Base-by-base conservation (phyloP, 2,329 filamentous ascomycete genomes). In the Neurospora sp. region DNA sequence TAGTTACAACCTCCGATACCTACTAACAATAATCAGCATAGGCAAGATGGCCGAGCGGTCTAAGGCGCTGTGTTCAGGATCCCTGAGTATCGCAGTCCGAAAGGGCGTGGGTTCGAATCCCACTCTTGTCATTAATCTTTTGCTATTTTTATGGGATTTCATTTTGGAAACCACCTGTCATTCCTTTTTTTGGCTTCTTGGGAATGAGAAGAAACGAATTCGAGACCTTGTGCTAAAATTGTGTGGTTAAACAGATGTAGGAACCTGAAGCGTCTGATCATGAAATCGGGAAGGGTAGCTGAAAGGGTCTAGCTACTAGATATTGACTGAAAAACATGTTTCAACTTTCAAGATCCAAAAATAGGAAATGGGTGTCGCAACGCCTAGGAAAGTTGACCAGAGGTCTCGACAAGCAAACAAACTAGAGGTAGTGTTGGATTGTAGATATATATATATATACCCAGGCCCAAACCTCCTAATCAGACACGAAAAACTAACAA, bases 1-100 rank as follows among this genome's bases (percentile, higher is more conserved):
- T 43, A 43, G 40, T 1, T 36, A 6, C 33, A 36, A 6, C 33
- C 0, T 43, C 17, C 4, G 3, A 0, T 0, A n/a, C 1, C 0
- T 0, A 46, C 8, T 46, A 19, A 19, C 8, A 46, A 46, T 11
- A 46, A 46, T 19, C 0, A 6, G 19, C n/a, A 6, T 5, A 6
- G 41, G 41, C 41, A 46, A 46, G 41, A 46, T 46, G 41, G 41
- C 41, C 41, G 41, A 46, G 41, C 41, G 41, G 41, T 46, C 41
- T 46, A 46, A 46, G 41, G 41, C 41, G 41, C 41, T 46, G 39
- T 39, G 38, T 39, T 39, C 38, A 39, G 38, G 38, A 39, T 39
- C 12, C 12, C 38, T 39, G 38, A 39, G 38, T 39, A 39, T 39
- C 38, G 38, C 38, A 39, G 38, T 39, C 38, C 38, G 38, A 39